Evolutionary conservation across 163 green algal species (phyloP).

Genomic region (Smithsoniella earleae): DNA sequence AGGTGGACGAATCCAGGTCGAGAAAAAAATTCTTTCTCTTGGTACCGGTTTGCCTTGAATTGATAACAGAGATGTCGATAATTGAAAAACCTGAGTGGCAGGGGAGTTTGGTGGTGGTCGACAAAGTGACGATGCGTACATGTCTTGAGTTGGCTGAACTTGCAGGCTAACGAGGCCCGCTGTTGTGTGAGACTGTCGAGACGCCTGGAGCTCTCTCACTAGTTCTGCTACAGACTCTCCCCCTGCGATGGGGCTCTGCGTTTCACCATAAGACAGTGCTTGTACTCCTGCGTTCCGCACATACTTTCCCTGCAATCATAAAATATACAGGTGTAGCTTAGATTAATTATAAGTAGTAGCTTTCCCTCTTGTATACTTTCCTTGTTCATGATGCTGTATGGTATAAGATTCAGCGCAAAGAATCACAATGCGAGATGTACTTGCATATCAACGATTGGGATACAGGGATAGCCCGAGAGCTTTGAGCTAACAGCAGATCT

Average conservation of each 20-base stretch:
- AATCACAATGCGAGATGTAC: neutral
- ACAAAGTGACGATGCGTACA: no score
- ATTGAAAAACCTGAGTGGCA: neutral
- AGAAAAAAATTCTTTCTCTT: neutral
- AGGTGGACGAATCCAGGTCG: no score
- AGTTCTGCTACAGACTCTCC: constrained; percentile 36
- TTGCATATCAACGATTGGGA: neutral
- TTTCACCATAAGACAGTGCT: constrained; percentile 4
- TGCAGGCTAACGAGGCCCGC: constrained; percentile 1
- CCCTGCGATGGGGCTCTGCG: constrained; percentile 38
- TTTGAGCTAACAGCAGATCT: no score
- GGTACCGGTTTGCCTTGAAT: neutral
- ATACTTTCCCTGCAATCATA: constrained; percentile 30
- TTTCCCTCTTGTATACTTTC: no score
- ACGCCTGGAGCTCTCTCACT: neutral
- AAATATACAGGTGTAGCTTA: no score
- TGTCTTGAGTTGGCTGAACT: neutral
- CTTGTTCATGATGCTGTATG: no score
- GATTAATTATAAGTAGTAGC: no score
- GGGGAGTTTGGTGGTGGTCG: neutral
- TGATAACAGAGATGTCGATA: neutral
- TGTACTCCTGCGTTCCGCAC: constrained; percentile 8
- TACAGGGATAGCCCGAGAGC: no score
- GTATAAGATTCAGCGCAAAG: no score
- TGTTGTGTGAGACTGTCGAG: neutral